Conservation (phyloP, 495 filamentous ascomycete species). For the Aspergillus hancockii region DNA sequence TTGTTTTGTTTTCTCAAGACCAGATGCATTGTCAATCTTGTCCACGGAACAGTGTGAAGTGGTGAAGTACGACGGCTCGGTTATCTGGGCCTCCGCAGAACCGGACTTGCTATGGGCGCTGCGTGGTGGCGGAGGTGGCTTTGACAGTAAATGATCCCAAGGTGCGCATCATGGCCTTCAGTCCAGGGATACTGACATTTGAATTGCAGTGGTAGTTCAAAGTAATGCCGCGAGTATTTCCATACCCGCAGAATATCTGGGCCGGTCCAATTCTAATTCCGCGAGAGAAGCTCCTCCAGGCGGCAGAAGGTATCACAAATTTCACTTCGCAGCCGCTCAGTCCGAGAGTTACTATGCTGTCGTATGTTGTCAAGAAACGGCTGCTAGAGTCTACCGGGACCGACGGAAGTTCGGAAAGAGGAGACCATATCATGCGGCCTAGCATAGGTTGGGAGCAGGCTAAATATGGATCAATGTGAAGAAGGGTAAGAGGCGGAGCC, state of each 20-base stretch:
- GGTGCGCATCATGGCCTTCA: not conserved
- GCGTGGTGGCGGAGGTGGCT: conserved; percentile 48
- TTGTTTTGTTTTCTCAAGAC: no score
- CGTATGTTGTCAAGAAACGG: conserved; percentile 14
- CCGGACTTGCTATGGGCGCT: conserved; percentile 45
- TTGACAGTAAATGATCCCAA: conserved; percentile 29
- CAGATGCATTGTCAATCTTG: no score
- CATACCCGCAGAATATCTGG: conserved; percentile 20
- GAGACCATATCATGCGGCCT: no score
- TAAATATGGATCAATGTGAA: no score
- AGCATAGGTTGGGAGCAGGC: no score
- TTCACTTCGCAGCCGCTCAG: conserved; percentile 8
- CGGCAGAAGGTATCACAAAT: conserved; percentile 9
- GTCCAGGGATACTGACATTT: not conserved
- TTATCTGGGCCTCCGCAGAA: conserved; percentile 22
- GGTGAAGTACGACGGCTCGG: conserved; percentile 21
- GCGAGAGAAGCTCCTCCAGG: conserved; percentile 8
- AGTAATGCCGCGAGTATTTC: conserved; percentile 13
- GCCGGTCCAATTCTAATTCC: conserved; percentile 18
- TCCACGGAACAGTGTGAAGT: no score
- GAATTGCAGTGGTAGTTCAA: conserved; percentile 3
- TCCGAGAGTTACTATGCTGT: conserved; percentile 16
- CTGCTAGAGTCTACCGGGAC: conserved; percentile 17
- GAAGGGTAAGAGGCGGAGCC: no score
- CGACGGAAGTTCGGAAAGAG: no score